A percentile compares a stretch with the other conserved stretches of the same genome.
These are phyloP conservation scores for Plasmodium chabaudi DNA, from an alignment of 169 alveolate species.

Conservation along the genomic window DNA sequence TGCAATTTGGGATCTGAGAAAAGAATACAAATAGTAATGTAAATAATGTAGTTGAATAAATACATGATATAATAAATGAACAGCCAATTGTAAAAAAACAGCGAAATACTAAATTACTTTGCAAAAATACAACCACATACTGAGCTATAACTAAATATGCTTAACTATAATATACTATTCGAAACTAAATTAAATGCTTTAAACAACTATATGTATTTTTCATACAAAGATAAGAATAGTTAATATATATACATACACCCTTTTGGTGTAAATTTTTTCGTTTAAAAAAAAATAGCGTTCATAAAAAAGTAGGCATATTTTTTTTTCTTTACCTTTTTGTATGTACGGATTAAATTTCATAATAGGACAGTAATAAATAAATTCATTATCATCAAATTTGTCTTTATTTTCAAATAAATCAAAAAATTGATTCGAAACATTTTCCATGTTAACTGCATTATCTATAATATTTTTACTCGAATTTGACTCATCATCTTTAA, in stretches of 20 bases:
- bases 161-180: no score
- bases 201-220: no score
- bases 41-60: neutral
- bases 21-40: slow-evolving; percentile 11
- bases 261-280: neutral
- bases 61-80: neutral
- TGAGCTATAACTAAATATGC: no score
- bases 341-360: slow-evolving; percentile 34
- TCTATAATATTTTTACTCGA: neutral
- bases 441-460: neutral
- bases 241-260: neutral
- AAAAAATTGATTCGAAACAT: slow-evolving; percentile 4
- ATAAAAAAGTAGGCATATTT: neutral
- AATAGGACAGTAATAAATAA: slow-evolving; percentile 57
- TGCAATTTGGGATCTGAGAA: slow-evolving; percentile 22
- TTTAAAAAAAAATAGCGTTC: neutral
- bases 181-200: no score
- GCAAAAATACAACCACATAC: no score
- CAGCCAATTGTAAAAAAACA: no score
- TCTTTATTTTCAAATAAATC: slow-evolving; percentile 38
- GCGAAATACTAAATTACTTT: no score
- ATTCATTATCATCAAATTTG: slow-evolving; percentile 13
- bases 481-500: slow-evolving; percentile 12
- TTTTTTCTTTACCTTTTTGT: slow-evolving; percentile 9
- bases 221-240: no score